Evolutionary conservation across 2,329 filamentous ascomycete genomes (phyloP).

Genomic region (Calonectria multiphialidica): DNA sequence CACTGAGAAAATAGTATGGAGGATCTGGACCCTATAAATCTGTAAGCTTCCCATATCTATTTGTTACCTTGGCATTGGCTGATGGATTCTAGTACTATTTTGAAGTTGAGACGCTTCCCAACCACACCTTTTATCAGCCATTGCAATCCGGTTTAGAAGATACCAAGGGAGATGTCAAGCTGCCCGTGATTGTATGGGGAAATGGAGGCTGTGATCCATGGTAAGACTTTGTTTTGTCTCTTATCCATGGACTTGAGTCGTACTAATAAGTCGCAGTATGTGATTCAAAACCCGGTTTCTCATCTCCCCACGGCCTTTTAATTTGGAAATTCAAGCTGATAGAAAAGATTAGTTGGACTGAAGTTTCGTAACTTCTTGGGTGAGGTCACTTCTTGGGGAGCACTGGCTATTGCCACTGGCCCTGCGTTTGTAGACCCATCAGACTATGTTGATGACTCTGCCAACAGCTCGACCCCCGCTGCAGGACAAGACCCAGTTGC

Average conservation of each 20-base stretch:
- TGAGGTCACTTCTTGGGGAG: background rate
- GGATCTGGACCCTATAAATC: conserved; percentile 1
- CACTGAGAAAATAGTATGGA: background rate
- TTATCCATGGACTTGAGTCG: background rate
- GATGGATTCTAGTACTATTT: background rate
- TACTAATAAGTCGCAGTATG: background rate
- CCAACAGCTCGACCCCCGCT: background rate
- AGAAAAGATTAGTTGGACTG: background rate
- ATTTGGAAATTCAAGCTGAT: background rate
- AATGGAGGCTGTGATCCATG: conserved; percentile 2
- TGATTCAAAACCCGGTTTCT: background rate
- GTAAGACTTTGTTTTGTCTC: background rate
- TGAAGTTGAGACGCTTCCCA: background rate
- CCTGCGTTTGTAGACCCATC: background rate
- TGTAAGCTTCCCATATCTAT: background rate
- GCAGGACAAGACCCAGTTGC: background rate
- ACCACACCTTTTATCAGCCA: background rate
- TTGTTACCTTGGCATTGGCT: background rate
- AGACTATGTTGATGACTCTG: background rate
- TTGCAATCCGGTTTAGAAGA: background rate
- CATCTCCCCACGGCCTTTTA: no score
- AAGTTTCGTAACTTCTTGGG: background rate
- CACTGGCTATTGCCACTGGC: background rate
- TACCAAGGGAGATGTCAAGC: background rate
- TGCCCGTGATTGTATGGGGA: background rate